Evolutionary conservation across 2,329 filamentous ascomycete species (phyloP), one percentile per base, ranked within the genome.

Genomic region (Nothopassalora personata): DNA sequence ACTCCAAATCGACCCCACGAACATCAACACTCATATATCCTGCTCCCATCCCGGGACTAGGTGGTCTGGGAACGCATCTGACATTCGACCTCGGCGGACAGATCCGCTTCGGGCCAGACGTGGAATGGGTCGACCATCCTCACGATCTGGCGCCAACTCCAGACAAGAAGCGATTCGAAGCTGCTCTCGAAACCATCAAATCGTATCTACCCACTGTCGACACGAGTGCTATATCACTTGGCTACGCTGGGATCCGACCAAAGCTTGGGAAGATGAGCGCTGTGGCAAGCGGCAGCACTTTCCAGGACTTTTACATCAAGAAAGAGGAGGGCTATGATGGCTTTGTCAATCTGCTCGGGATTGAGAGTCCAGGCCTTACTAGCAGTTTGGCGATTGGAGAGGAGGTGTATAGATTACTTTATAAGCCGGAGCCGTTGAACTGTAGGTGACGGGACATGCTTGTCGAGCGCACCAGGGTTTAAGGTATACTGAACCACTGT

Each of bases 341-440:
- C 8, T 97, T 93, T 82, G 82, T 97, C 8, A 97, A 97, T 77
- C 72, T 97, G 65, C 71, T 97, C 67, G 93, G 91, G 0, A 97
- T 97, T 66, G 93, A 97, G 79, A 96, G 90, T 74, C 93, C 93
- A 0, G 93, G 93, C 4, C 76, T 97, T 73, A 97, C 93, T 50
- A 94, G 90, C 72, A 85, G 83, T 67, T 76, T 97, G 76, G 91
- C 91, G 1, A 93, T 97, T 74, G 92, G 81, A 3, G 90, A 96
- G 70, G 82, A 83, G 78, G 91, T 96, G 9, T 76, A 83, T 65
- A 71, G 67, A 1, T 70, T 86, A 53, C 63, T 86, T 66, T 85
- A 86, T 68, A 56, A 48, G 39, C 13, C 39, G 13, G 39, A 18
- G 39, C 39, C 39, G 4, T 8, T 43, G 4, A 13, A 43, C 39